These are phyloP conservation scores for Polychaeton citri DNA, from an alignment of 2,329 filamentous ascomycete species.

Conservation along the genomic window DNA sequence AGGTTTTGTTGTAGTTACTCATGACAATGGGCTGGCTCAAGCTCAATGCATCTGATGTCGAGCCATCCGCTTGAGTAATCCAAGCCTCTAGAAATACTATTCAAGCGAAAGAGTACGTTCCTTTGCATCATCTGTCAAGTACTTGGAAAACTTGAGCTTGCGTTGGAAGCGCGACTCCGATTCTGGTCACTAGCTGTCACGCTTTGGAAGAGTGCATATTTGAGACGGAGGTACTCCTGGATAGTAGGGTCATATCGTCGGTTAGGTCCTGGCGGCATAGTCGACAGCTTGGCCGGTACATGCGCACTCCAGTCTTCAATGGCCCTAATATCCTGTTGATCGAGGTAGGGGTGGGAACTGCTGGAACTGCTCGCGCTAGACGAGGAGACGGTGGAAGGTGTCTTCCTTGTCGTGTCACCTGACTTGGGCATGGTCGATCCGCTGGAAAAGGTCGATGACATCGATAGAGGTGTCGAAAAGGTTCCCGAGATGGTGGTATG, in stretches of 20 bases:
- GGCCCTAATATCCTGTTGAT: slow-evolving; percentile 9
- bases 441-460: background rate
- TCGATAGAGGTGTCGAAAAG: too few relatives aligned
- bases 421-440: slow-evolving; percentile 1
- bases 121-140: too few relatives aligned
- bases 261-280: slow-evolving; percentile 1
- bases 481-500: too few relatives aligned
- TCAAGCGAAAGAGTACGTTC: too few relatives aligned
- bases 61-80: too few relatives aligned
- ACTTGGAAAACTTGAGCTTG: too few relatives aligned
- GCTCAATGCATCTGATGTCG: too few relatives aligned
- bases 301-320: slow-evolving; percentile 17
- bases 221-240: slow-evolving; percentile 22
- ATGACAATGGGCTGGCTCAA: too few relatives aligned
- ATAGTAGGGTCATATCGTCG: slow-evolving; percentile 14
- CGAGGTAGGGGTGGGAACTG: slow-evolving; percentile 9
- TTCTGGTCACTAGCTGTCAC: slow-evolving; percentile 1
- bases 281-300: slow-evolving; percentile 9
- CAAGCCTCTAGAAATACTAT: too few relatives aligned
- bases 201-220: slow-evolving; percentile 21
- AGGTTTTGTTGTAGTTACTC: too few relatives aligned
- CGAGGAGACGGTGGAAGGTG: slow-evolving; percentile 1
- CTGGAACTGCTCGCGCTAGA: background rate
- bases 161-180: background rate
- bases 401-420: background rate